Conservation (phyloP, 75 land plant species). For the Ceratopteris richardii region DNA sequence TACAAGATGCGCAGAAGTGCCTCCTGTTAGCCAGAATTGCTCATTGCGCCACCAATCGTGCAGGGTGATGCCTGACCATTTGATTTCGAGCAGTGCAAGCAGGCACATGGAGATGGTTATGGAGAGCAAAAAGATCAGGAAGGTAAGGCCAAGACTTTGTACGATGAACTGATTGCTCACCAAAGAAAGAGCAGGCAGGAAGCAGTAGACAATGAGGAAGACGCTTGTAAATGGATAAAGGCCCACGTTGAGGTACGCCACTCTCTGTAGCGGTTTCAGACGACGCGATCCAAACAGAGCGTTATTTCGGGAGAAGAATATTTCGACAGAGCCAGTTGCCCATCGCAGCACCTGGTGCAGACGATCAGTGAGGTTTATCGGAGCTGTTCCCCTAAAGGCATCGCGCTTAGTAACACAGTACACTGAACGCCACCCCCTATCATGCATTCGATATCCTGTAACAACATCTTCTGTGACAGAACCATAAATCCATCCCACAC, state of each 20-base stretch:
- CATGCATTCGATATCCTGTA: conserved; percentile 86
- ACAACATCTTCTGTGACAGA: conserved; percentile 89
- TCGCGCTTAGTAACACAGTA: conserved; percentile 80
- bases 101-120: conserved; percentile 67
- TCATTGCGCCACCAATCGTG: conserved; percentile 98
- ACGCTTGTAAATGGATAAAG: conserved; percentile 85
- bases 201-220: conserved; percentile 80
- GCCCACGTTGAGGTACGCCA: conserved; percentile 82
- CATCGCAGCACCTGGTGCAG: conserved; percentile 93
- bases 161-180: conserved; percentile 90
- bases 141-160: conserved; percentile 56
- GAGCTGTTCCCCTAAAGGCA: conserved; percentile 84
- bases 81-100: conserved; percentile 76
- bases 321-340: conserved; percentile 97
- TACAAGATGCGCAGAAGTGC: conserved; percentile 91
- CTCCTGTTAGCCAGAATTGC: conserved; percentile 96
- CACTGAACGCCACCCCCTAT: conserved; percentile 82
- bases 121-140: conserved; percentile 48
- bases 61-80: conserved; percentile 66
- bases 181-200: conserved; percentile 81
- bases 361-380: conserved; percentile 84
- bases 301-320: conserved; percentile 90
- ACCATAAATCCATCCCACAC: conserved; percentile 90
- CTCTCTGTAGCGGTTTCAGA: conserved; percentile 79
- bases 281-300: conserved; percentile 60